phyloP scores from a whole-genome alignment of 345 rosid species.

The Euphorbia tirucalli region DNA sequence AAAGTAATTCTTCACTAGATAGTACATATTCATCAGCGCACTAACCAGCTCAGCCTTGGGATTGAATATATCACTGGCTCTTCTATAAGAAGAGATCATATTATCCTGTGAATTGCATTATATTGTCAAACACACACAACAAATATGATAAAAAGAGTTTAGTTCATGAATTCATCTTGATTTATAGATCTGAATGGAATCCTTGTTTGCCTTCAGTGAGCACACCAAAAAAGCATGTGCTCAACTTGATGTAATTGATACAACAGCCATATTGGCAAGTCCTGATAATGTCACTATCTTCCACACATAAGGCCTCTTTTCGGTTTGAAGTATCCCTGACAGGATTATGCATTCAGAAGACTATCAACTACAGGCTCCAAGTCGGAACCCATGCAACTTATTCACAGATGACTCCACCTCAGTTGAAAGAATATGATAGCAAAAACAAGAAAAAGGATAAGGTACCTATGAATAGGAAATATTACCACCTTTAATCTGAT shows the following conservation, averaged over 20 bases:
- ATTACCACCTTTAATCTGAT: conserved; percentile 19
- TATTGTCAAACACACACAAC: not conserved
- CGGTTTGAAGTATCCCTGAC: not conserved
- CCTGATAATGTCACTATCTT: not conserved
- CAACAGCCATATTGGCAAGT: not conserved
- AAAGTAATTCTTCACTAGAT: not conserved
- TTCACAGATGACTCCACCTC: not conserved
- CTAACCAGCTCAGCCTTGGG: conserved; percentile 65
- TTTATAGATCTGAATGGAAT: not conserved
- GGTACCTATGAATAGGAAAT: not conserved
- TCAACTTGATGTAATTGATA: not conserved
- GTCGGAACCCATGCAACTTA: not conserved
- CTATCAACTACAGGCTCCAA: not conserved
- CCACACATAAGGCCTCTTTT: not conserved
- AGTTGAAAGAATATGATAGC: not conserved
- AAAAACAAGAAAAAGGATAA: not conserved
- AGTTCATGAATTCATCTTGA: not conserved
- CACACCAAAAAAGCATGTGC: not conserved
- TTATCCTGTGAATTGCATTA: conserved; percentile 55
- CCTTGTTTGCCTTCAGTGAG: too few relatives aligned
- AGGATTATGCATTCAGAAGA: not conserved
- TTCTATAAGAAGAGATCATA: conserved; percentile 50
- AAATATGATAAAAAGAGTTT: not conserved
- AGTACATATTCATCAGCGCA: not conserved
- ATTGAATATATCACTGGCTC: conserved; percentile 77